Conservation (phyloP, 805 yeast genomes). For the Saccharomycopsis schoenii region DNA sequence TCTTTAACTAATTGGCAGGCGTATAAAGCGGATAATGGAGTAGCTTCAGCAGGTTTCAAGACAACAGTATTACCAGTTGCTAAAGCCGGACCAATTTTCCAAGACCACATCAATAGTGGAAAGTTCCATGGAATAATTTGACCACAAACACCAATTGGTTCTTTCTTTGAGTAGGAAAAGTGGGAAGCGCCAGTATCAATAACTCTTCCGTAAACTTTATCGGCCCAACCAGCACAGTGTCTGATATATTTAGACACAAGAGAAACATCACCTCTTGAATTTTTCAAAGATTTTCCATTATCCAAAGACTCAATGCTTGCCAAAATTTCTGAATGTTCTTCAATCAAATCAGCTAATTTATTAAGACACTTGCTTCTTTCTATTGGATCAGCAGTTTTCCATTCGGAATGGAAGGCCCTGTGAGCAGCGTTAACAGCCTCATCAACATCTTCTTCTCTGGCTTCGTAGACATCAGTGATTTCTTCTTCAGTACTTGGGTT, state of each 20-base stretch:
- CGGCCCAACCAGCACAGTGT: slow-evolving; percentile 88
- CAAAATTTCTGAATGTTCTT: slow-evolving; percentile 56
- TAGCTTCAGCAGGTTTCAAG: slow-evolving; percentile 83
- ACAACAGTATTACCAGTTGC: slow-evolving; percentile 87
- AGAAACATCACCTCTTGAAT: slow-evolving; percentile 68
- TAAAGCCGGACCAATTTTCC: slow-evolving; percentile 91
- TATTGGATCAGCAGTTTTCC: slow-evolving; percentile 65
- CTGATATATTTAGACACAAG: slow-evolving; percentile 61
- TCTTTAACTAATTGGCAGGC: slow-evolving; percentile 59
- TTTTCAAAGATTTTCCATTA: slow-evolving; percentile 73
- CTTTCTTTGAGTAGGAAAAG: slow-evolving; percentile 72
- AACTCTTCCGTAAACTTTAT: slow-evolving; percentile 68
- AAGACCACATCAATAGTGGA: slow-evolving; percentile 86
- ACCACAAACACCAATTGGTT: slow-evolving; percentile 92
- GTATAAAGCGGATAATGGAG: slow-evolving; percentile 81
- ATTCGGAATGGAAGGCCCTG: slow-evolving; percentile 55
- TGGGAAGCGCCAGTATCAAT: slow-evolving; percentile 67
- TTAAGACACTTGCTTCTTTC: slow-evolving; percentile 52
- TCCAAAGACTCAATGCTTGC: slow-evolving; percentile 81
- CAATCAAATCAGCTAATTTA: slow-evolving; percentile 72
- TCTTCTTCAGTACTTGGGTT: slow-evolving; percentile 69
- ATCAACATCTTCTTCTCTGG: slow-evolving; percentile 68
- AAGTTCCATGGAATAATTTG: slow-evolving; percentile 97
- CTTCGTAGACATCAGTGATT: slow-evolving; percentile 63
- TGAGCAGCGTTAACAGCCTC: slow-evolving; percentile 79